These are phyloP conservation scores for Aspergillus proliferans DNA, from an alignment of 2,329 filamentous ascomycete species.

Conservation along the genomic window DNA sequence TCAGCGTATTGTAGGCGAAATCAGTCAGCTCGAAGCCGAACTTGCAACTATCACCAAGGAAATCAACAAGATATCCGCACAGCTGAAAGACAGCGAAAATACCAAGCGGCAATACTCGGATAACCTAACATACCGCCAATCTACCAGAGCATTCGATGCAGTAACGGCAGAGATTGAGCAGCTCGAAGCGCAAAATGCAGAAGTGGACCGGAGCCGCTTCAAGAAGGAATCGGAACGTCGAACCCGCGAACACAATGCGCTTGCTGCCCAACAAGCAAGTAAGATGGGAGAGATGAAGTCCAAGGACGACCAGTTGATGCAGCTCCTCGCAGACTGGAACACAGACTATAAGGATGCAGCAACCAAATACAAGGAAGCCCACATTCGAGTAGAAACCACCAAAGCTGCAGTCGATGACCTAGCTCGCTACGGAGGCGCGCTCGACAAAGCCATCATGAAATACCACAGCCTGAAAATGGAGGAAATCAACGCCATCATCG, in stretches of 20 bases:
- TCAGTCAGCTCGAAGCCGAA: conserved; percentile 61
- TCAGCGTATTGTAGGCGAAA: conserved; percentile 58
- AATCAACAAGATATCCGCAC: conserved; percentile 70
- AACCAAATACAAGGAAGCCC: conserved; percentile 72
- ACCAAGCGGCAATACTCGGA: conserved; percentile 83
- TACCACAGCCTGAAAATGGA: conserved; percentile 97
- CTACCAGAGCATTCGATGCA: conserved; percentile 60
- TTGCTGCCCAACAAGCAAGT: conserved; percentile 66
- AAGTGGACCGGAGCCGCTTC: conserved; percentile 73
- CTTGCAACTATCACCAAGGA: conserved; percentile 60
- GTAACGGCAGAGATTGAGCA: conserved; percentile 65
- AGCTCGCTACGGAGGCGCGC: conserved; percentile 69
- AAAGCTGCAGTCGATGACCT: conserved; percentile 91
- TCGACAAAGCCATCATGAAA: conserved; percentile 96
- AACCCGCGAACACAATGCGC: conserved; percentile 61
- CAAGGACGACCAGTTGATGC: conserved; percentile 72
- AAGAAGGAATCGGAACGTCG: conserved; percentile 61
- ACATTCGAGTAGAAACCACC: conserved; percentile 85
- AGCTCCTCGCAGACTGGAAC: conserved; percentile 72
- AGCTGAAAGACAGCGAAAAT: conserved; percentile 70
- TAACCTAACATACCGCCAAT: conserved; percentile 79
- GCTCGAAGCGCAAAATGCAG: conserved; percentile 71
- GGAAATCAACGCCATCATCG: conserved; percentile 90
- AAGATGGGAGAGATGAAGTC: conserved; percentile 73
- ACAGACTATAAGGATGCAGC: conserved; percentile 81